phyloP scores from a whole-genome alignment of 345 rosid genomes.

The Lenwebbia sp. region DNA sequence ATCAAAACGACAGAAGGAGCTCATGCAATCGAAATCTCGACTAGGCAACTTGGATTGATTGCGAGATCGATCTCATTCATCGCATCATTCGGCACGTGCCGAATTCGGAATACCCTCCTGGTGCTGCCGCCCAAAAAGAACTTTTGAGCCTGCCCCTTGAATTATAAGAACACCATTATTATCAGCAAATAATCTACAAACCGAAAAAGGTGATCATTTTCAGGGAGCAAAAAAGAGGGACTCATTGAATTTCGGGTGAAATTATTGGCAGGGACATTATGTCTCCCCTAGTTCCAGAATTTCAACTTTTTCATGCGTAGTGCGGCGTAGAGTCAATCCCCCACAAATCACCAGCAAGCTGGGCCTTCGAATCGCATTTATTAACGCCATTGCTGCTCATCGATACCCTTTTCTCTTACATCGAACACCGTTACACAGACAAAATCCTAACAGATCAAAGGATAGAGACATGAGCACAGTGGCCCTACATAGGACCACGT shows the following conservation, averaged over 20 bases:
- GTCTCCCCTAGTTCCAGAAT: not conserved
- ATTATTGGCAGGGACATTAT: not conserved
- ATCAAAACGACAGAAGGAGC: too few species aligned
- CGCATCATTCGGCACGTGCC: too few species aligned
- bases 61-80: rapidly evolving
- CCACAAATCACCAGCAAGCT: not conserved
- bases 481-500: not conserved
- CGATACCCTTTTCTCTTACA: not conserved
- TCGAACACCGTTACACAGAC: not conserved
- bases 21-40: too few species aligned
- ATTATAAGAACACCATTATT: not conserved
- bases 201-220: not conserved
- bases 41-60: not conserved
- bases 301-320: not conserved
- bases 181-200: not conserved
- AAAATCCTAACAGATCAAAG: not conserved
- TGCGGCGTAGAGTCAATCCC: not conserved
- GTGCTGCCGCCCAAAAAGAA: not conserved
- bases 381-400: not conserved
- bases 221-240: not conserved
- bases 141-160: not conserved
- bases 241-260: not conserved
- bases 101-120: too few species aligned
- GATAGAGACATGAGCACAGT: not conserved
- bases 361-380: not conserved